These are phyloP conservation scores for Fraxinus paxiana DNA, from an alignment of 305 asterid genomes.

Conservation along the genomic window DNA sequence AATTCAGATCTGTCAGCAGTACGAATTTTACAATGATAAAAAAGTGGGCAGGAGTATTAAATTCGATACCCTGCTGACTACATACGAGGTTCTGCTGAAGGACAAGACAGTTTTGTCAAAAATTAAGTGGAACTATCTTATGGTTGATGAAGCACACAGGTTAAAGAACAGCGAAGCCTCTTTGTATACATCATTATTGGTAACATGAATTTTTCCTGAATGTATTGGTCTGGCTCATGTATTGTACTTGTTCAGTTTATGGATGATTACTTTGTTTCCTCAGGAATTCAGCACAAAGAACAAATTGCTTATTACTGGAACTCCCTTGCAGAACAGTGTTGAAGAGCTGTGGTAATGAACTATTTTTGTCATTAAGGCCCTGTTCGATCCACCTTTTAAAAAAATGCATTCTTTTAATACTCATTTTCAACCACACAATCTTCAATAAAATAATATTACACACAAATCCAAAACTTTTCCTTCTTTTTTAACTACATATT, in stretches of 20 bases:
- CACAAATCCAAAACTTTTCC: no score
- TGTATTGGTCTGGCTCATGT: slow-evolving; percentile 5
- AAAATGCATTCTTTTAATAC: no score
- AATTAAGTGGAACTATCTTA: slow-evolving; percentile 95
- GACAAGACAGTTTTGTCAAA: slow-evolving; percentile 87
- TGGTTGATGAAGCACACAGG: slow-evolving; percentile 99
- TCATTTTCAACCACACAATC: no score
- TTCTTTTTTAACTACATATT: no score
- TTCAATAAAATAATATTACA: no score
- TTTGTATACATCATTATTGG: slow-evolving; percentile 70
- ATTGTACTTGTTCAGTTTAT: slow-evolving; percentile 21
- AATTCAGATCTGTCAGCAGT: slow-evolving; percentile 90
- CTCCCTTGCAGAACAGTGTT: slow-evolving; percentile 97
- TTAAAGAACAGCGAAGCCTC: slow-evolving; percentile 98
- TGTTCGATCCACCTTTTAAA: no score
- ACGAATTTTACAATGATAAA: slow-evolving; percentile 79
- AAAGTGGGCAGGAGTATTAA: slow-evolving; percentile 63
- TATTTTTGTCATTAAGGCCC: slow-evolving; percentile 6
- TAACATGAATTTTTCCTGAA: slow-evolving; percentile 32
- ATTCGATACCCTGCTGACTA: slow-evolving; percentile 87
- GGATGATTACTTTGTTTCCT: slow-evolving; percentile 17
- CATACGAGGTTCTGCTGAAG: slow-evolving; percentile 95
- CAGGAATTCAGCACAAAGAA: slow-evolving; percentile 97
- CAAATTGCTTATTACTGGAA: slow-evolving; percentile 94
- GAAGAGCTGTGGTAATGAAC: slow-evolving; percentile 88